phyloP scores from a whole-genome alignment of 139 green algal genomes.

The Chara braunii region DNA sequence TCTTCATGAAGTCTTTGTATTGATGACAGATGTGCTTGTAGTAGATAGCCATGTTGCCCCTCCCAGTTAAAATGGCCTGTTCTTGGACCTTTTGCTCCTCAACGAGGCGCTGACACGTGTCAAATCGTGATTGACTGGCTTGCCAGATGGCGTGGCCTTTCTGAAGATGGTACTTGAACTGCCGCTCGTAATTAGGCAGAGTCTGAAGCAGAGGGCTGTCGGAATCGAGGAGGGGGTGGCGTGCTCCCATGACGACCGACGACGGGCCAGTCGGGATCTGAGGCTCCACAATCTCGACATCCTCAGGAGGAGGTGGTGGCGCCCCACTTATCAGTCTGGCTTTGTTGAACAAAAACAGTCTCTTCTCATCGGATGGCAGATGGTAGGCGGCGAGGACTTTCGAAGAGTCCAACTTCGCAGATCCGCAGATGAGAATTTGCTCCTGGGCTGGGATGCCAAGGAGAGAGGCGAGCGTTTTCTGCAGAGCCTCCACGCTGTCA shows the following conservation, averaged over 20 bases:
- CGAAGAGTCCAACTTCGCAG: conserved; percentile 55
- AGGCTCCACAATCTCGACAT: conserved; percentile 5
- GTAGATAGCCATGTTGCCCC: conserved; percentile 81
- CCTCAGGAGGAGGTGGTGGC: neutral
- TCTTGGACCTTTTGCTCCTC: conserved; percentile 59
- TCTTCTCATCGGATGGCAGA: conserved; percentile 48
- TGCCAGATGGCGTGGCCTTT: conserved; percentile 43
- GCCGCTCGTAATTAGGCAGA: conserved; percentile 73
- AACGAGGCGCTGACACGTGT: conserved; percentile 58
- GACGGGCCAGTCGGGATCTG: conserved; percentile 10
- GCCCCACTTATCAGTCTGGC: conserved; percentile 25
- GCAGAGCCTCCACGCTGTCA: conserved; percentile 56
- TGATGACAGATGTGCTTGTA: conserved; percentile 63
- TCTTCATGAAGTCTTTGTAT: conserved; percentile 54
- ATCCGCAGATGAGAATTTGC: conserved; percentile 74
- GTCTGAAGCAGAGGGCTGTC: conserved; percentile 62
- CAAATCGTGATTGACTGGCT: conserved; percentile 46
- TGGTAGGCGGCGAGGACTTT: conserved; percentile 54
- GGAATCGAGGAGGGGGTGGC: conserved; percentile 60
- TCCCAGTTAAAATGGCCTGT: conserved; percentile 64
- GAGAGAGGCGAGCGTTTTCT: conserved; percentile 62
- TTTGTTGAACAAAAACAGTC: conserved; percentile 27
- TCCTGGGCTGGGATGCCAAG: conserved; percentile 60
- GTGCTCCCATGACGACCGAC: neutral
- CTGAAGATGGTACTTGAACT: conserved; percentile 64